Evolutionary conservation across 306 rosid genomes (phyloP).

Genomic region (Casuarina cunninghamiana): DNA sequence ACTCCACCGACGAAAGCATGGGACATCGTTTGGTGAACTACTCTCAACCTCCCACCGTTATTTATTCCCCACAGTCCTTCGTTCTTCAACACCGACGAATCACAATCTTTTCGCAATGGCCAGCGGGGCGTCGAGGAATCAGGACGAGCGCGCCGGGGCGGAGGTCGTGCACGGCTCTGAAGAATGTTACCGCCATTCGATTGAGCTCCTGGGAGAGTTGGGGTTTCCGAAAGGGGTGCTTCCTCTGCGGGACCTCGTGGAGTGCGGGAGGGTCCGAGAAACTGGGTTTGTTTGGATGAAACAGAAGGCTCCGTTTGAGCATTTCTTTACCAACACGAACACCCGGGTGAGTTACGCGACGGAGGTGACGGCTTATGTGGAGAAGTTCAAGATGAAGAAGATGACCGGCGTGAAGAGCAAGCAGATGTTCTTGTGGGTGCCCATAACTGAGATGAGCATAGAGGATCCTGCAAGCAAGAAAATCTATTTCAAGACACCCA

Average conservation of each 20-base stretch:
- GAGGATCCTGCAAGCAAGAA: constrained; percentile 46
- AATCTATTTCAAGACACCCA: constrained; percentile 59
- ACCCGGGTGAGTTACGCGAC: constrained; percentile 57
- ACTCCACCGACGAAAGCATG: neutral
- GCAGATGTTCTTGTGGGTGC: constrained; percentile 75
- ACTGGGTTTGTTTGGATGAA: constrained; percentile 91
- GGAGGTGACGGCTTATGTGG: constrained; percentile 78
- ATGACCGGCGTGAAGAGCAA: constrained; percentile 80
- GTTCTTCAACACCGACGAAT: neutral
- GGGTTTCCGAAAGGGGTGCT: constrained; percentile 80
- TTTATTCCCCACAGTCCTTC: neutral
- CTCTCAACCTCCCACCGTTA: constrained; percentile 16
- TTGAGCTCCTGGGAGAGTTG: constrained; percentile 59
- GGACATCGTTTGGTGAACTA: constrained; percentile 39
- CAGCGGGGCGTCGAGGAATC: neutral
- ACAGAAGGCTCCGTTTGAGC: constrained; percentile 65
- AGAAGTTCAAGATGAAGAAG: constrained; percentile 73
- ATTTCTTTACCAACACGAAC: constrained; percentile 49
- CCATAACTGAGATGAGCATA: constrained; percentile 64
- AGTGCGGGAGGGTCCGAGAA: constrained; percentile 73
- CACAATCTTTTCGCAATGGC: constrained; percentile 20
- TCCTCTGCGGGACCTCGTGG: constrained; percentile 66
- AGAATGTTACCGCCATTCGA: constrained; percentile 50
- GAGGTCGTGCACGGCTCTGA: constrained; percentile 63
- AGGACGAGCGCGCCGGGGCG: constrained; percentile 57